Evolutionary conservation across 2,329 filamentous ascomycete species (phyloP), one percentile per base, ranked within the genome.

Genomic region (Aspergillus sp.): DNA sequence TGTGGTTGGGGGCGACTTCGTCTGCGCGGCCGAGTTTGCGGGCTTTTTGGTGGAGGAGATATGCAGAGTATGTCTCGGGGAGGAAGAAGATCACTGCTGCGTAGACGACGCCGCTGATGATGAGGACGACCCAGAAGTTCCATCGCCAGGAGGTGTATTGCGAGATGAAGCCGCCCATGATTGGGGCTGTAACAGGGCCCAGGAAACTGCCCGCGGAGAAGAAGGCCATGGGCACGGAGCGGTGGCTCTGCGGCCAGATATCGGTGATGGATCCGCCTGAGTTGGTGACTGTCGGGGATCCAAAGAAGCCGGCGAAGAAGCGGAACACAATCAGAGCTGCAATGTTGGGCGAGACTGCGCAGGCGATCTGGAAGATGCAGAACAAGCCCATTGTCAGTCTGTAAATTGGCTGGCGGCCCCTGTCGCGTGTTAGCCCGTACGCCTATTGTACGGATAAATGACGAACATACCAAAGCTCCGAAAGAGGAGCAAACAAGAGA

Each of bases 121-220:
- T 56, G 23, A 51, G 21, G 1, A 43, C 43, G 14, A 56, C 17
- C 54, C 46, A 51, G 39, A 56, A 37, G 17, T 24, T 56, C 54
- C 47, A 56, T 1, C 47, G 17, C 54, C 54, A 52, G 17, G 50
- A 43, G 17, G 15, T 52, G 17, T 52, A 48, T 27, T 48, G 45
- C 24, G 14, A 48, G n/a, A 48, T 48, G 24, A 48, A 48, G 1
- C 45, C 45, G 9, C 45, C 45, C 15, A 48, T 27, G 5, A 27
- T 48, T 7, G 45, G 45, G 17, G 45, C 45, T 9, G 33, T 48
- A 8, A 48, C 45, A 15, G 45, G 45, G 17, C 45, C 45, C 0
- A 40, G 35, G 21, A 37, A 37, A 3, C 35, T 37, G 15, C 12
- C 35, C 2, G 12, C 35, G 15, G 35, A 37, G 15, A 37, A 37